These are phyloP conservation scores for Ambrosiella cleistominuta DNA, from an alignment of 2,329 filamentous ascomycete species.

Conservation along the genomic window DNA sequence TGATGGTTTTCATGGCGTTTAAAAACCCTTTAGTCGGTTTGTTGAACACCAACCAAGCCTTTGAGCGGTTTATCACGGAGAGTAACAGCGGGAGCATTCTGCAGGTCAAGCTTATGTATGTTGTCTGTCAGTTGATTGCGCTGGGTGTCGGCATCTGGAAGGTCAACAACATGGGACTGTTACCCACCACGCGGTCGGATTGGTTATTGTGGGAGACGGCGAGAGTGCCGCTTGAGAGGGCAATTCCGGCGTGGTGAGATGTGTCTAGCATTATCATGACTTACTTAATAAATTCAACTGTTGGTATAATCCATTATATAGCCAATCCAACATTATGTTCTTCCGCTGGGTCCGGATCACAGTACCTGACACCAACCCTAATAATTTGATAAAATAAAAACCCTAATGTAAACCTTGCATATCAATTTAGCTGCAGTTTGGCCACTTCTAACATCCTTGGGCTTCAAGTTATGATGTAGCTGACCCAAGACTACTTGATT, in stretches of 20 bases:
- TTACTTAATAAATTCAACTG: background rate
- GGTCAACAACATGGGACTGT: slow-evolving; percentile 83
- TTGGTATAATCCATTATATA: background rate
- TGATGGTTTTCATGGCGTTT: slow-evolving; percentile 99
- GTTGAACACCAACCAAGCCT: slow-evolving; percentile 67
- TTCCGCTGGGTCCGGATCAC: background rate
- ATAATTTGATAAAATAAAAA: background rate
- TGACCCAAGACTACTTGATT: background rate
- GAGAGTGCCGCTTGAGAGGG: slow-evolving; percentile 48
- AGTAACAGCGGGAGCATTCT: slow-evolving; percentile 56
- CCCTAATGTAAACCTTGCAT: background rate
- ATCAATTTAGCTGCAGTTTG: background rate
- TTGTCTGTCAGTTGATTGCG: slow-evolving; percentile 70
- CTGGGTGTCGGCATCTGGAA: slow-evolving; percentile 87
- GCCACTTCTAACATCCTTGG: background rate
- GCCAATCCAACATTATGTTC: background rate
- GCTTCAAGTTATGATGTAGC: background rate
- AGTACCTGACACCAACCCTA: background rate
- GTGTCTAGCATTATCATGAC: background rate
- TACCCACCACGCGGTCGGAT: slow-evolving; percentile 92
- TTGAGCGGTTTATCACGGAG: slow-evolving; percentile 76
- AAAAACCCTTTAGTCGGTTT: slow-evolving; percentile 85
- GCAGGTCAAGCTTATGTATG: slow-evolving; percentile 72
- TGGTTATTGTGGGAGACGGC: slow-evolving; percentile 92
- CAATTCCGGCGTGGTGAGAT: slow-evolving; percentile 37